A percentile compares a stretch with the other conserved stretches of the same genome.
These are phyloP conservation scores for Termitomyces sp. DNA, from an alignment of 768 basidiomycete species.

Conservation along the genomic window DNA sequence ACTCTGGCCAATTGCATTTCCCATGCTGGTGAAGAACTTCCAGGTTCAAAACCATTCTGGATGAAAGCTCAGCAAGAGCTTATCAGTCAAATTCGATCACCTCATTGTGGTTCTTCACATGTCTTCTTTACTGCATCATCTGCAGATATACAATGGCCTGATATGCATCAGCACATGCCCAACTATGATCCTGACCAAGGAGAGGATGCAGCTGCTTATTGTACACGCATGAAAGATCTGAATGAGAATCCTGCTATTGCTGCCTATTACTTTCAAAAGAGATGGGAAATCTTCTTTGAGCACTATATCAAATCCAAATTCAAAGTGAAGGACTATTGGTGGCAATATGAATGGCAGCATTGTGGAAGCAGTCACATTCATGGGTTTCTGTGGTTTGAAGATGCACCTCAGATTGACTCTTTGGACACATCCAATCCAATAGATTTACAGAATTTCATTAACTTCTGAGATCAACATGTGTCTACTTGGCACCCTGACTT, in stretches of 20 bases:
- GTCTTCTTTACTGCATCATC: conserved; percentile 26
- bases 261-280: conserved; percentile 21
- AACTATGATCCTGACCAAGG: conserved; percentile 6
- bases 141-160: conserved; percentile 31
- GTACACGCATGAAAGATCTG: conserved; percentile 13
- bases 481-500: conserved; percentile 1
- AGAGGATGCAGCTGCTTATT: conserved; percentile 16
- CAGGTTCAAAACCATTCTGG: no score
- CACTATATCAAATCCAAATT: conserved; percentile 10
- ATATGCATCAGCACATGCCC: conserved; percentile 31
- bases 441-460: conserved; percentile 10
- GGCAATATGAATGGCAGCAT: conserved; percentile 9
- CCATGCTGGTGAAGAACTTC: no score
- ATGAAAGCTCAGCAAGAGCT: no score
- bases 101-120: conserved; percentile 22
- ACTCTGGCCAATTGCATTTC: no score
- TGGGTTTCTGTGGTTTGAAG: not conserved
- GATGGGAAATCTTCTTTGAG: conserved; percentile 20
- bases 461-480: not conserved
- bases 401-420: not conserved
- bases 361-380: not conserved
- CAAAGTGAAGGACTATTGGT: conserved; percentile 17
- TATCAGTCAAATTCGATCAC: no score
- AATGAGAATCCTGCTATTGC: conserved; percentile 27
- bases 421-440: conserved; percentile 8